These are phyloP conservation scores for Aciculosporium take DNA, from an alignment of 2,329 filamentous ascomycete species.

Conservation along the genomic window DNA sequence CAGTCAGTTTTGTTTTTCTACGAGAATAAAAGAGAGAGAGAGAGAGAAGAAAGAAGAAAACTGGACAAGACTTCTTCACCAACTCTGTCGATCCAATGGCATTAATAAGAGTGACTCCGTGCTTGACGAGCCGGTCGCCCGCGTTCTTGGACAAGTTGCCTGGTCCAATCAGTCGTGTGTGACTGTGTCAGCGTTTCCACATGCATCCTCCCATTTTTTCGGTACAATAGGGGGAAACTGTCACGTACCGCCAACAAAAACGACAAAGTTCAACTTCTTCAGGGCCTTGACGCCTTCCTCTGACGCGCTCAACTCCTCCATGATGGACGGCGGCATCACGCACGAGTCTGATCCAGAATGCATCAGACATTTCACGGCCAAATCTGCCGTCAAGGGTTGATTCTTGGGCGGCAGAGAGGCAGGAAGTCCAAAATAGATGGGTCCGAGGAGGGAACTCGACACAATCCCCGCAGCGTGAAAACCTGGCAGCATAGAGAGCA, in stretches of 20 bases:
- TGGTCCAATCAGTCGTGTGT: conserved; percentile 5
- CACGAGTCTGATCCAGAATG: conserved; percentile 15
- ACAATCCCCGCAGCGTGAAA: conserved; percentile 24
- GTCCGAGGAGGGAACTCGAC: conserved; percentile 6
- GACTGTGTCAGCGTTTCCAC: background rate
- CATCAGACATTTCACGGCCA: conserved; percentile 18
- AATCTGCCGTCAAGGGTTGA: conserved; percentile 20
- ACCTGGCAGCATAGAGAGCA: conserved; percentile 18
- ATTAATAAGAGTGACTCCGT: conserved; percentile 22
- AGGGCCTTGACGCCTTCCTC: conserved; percentile 18
- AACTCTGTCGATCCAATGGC: conserved; percentile 29
- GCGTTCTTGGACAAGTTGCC: conserved; percentile 23
- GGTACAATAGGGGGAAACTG: too few species aligned
- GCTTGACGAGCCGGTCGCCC: conserved; percentile 23
- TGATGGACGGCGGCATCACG: conserved; percentile 24
- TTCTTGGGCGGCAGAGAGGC: conserved; percentile 17
- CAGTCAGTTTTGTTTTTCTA: background rate
- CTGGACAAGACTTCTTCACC: conserved; percentile 8
- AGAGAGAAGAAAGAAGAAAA: background rate
- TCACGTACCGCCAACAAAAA: conserved; percentile 24
- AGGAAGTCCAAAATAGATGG: conserved; percentile 17
- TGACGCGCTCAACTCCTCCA: conserved; percentile 27
- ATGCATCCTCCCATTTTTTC: too few species aligned
- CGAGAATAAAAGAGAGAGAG: background rate
- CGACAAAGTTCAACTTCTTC: conserved; percentile 18